These are phyloP conservation scores for Brasilioporus rufonigricans DNA, from an alignment of 768 basidiomycete species.

Conservation along the genomic window DNA sequence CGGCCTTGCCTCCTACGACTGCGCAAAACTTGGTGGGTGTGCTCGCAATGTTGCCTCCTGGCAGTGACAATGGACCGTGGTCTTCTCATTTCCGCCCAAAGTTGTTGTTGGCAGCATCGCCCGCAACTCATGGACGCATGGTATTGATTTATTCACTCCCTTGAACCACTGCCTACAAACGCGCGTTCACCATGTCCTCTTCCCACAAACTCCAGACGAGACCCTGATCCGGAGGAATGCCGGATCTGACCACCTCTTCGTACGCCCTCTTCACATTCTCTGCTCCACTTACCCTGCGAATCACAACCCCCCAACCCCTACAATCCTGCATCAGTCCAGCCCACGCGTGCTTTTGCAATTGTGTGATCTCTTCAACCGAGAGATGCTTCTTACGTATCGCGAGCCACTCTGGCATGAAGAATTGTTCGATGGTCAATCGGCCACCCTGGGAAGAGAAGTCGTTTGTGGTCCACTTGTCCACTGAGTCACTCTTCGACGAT, in stretches of 20 bases:
- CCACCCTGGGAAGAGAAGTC: conserved; percentile 22
- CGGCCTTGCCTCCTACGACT: not conserved
- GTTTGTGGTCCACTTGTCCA: conserved; percentile 40
- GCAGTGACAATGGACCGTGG: not conserved
- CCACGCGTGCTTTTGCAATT: conserved; percentile 57
- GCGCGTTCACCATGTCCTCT: conserved; percentile 13
- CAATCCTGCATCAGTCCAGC: conserved; percentile 56
- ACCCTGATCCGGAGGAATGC: conserved; percentile 54
- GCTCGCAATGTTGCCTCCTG: not conserved
- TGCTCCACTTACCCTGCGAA: conserved; percentile 49
- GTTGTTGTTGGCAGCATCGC: not conserved
- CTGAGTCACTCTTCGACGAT: conserved; percentile 31
- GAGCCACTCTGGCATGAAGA: conserved; percentile 74
- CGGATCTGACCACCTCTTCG: conserved; percentile 40
- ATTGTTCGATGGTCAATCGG: conserved; percentile 40
- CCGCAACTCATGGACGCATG: not conserved
- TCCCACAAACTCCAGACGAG: conserved; percentile 70
- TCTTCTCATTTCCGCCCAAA: not conserved
- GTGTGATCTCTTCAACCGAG: conserved; percentile 43
- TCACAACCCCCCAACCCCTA: conserved; percentile 46
- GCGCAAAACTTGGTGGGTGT: not conserved
- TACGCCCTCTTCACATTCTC: conserved; percentile 50
- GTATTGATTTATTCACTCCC: not conserved
- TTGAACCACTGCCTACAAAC: conserved; percentile 6
- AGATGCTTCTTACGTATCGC: conserved; percentile 50